Evolutionary conservation across 768 basidiomycete genomes (phyloP).

Genomic region (Grammothele lineata): DNA sequence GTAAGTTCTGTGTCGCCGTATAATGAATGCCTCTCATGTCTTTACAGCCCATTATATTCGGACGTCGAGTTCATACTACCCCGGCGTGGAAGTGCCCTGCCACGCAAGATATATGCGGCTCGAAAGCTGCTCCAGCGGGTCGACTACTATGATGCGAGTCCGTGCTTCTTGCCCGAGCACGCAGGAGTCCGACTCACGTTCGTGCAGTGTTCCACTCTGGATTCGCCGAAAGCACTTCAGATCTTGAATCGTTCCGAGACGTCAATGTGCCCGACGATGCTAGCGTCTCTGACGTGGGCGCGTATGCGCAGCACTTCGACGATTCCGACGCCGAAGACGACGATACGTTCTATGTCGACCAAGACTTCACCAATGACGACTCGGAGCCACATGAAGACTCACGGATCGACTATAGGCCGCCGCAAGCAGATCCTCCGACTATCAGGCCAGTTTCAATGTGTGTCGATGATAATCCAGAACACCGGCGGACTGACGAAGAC

Average conservation of each 20-base stretch:
- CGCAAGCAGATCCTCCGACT: neutral
- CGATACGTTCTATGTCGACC: conserved; percentile 32
- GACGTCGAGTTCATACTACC: conserved; percentile 82
- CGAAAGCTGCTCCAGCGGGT: conserved; percentile 62
- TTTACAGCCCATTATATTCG: conserved; percentile 62
- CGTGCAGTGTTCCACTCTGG: conserved; percentile 66
- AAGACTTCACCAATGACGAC: conserved; percentile 24
- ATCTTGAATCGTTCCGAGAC: conserved; percentile 18
- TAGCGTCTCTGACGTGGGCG: conserved; percentile 46
- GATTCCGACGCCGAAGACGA: conserved; percentile 56
- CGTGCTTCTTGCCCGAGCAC: conserved; percentile 7
- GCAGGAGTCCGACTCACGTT: too few relatives aligned
- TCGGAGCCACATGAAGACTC: conserved; percentile 13
- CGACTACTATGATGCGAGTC: conserved; percentile 78
- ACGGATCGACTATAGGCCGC: neutral
- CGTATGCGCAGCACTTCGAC: conserved; percentile 32
- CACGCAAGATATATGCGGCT: conserved; percentile 60
- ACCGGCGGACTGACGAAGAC: conserved; percentile 15
- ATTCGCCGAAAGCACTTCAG: conserved; percentile 54
- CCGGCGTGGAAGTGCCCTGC: conserved; percentile 33
- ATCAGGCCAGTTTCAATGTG: conserved; percentile 2
- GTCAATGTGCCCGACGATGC: conserved; percentile 20
- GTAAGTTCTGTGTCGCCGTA: too few relatives aligned
- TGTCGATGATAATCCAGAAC: neutral
- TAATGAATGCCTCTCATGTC: too few relatives aligned